Base-by-base conservation (phyloP, 75 land plant species). In the Pinus taeda region DNA sequence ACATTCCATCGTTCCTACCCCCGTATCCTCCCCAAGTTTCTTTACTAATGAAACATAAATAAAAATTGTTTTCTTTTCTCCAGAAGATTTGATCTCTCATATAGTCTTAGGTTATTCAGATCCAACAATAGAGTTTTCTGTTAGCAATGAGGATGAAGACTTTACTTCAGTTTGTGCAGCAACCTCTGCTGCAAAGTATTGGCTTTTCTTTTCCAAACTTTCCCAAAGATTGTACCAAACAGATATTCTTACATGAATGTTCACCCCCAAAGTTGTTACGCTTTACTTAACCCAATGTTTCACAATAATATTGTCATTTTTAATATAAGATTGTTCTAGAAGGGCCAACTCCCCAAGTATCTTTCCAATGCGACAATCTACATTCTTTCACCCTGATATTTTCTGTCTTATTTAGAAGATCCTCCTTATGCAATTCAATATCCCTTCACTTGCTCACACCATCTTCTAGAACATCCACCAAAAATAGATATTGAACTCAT, bases 1-100 rank as follows among this genome's bases (percentile, higher is more conserved):
- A 85, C 98, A 97, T 59, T 97, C 99, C 99, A 97, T 97, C 99
- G 94, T 97, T 18, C 99, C 99, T 15, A 93, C 97, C 58, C 99
- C 99, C 15, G 99, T 95, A 75, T 96, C 98, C 22, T 94, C 98
- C 66, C 99, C 57, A 55, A 97, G 91, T 82, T 92, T 88, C 85
- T 95, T 94, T 15, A 94, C 99, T 37, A 86, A 57, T 29, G 95
- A 85, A 45, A 98, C 93, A 45, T 95, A 91, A 21, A 94, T 75
- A 21, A 84, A 18, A 1, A 75, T 87, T 15, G 71, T 55, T 85
- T 87, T 87, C 93, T 83, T 89, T 75, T 86, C 83, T 71, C 59
- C 77, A 62, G 85, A 24, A 77, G 81, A 81, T 69, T 82, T 80
- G 24, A 80, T 58, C 72, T 81, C 90, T 55, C 53, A 58, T 55